Conservation (phyloP, 2,329 filamentous ascomycete species). For the Phyllosticta ampelicida region DNA sequence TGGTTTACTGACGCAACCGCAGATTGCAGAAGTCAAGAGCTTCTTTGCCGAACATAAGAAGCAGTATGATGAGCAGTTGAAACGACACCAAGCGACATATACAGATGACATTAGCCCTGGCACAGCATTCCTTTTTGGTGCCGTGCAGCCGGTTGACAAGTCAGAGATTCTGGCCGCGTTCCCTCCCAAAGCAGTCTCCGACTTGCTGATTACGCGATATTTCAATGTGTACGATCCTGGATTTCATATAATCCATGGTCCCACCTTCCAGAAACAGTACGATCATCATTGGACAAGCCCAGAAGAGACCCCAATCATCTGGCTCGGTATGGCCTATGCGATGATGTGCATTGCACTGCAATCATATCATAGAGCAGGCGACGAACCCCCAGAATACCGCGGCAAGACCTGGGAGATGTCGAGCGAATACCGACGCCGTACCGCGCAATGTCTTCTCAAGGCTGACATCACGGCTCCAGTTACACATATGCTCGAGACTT, state of each 20-base stretch:
- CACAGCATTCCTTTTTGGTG: constrained; percentile 69
- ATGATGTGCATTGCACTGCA: constrained; percentile 68
- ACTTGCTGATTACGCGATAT: constrained; percentile 76
- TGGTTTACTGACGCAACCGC: constrained; percentile 12
- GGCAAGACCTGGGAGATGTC: constrained; percentile 46
- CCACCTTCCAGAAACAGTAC: constrained; percentile 65
- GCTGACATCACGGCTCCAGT: constrained; percentile 68
- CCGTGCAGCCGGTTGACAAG: constrained; percentile 56
- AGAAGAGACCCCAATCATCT: constrained; percentile 61
- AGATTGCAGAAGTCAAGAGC: constrained; percentile 86
- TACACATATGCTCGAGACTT: constrained; percentile 66
- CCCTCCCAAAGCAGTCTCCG: constrained; percentile 70
- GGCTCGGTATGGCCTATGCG: constrained; percentile 66
- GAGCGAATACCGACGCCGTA: constrained; percentile 53
- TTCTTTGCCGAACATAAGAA: constrained; percentile 83
- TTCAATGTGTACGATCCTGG: constrained; percentile 71
- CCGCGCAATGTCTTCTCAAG: constrained; percentile 65
- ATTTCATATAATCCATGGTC: constrained; percentile 49
- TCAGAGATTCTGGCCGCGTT: constrained; percentile 69
- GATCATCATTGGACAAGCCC: constrained; percentile 62
- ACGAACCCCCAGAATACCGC: constrained; percentile 69
- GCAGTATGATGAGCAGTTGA: constrained; percentile 72
- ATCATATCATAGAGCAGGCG: constrained; percentile 67
- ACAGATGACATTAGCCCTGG: constrained; percentile 46
- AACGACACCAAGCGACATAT: constrained; percentile 61